Evolutionary conservation across 768 basidiomycete species (phyloP), one percentile per base, ranked within the genome.

Genomic region (Lactarius sanguifluus): DNA sequence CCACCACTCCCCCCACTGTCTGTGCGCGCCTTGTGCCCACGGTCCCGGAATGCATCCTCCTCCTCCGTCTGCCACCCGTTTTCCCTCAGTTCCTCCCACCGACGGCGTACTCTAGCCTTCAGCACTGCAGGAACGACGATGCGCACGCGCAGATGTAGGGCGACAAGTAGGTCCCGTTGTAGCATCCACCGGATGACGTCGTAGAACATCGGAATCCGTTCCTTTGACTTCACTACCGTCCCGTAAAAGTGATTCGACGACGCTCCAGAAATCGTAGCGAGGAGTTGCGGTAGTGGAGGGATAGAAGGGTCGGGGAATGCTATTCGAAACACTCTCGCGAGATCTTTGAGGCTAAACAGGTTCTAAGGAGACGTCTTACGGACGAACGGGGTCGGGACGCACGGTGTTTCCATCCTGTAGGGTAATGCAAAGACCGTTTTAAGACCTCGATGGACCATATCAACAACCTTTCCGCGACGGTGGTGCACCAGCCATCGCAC

Each of bases 401-500:
- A 90, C 86, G 88, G 79, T 38, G 78, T 66, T 58, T 85, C 79
- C 68, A 91, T 85, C 71, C 81, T 85, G 3, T 86, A 81, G 18
- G 92, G 84, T 50, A 96, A 80, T 5, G 86, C 82, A 72, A 95
- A 97, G 0, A 93, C 83, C 0, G 92, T 95, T 76, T 91, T 90
- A 54, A 98, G 76, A 55, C 88, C 85, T 4, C 77, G 79, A 72
- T 94, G 91, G 38, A 98, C 86, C 20, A 87, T 84, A 68, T 98
- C 95, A 52, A 97, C 89, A 32, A 98, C 80, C 71, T 93, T 93
- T 6, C 94, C 96, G 72, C 92, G 85, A 61, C 92, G 84, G 76
- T 95, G 94, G 66, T 92, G 88, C 36, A 98, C 91, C 36, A 99
- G 81, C 85, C 94, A 94, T 20, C 93, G 86, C 10, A 96, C 96